These are phyloP conservation scores for Fraxinus paxiana DNA, from an alignment of 305 asterid species.

Conservation along the genomic window DNA sequence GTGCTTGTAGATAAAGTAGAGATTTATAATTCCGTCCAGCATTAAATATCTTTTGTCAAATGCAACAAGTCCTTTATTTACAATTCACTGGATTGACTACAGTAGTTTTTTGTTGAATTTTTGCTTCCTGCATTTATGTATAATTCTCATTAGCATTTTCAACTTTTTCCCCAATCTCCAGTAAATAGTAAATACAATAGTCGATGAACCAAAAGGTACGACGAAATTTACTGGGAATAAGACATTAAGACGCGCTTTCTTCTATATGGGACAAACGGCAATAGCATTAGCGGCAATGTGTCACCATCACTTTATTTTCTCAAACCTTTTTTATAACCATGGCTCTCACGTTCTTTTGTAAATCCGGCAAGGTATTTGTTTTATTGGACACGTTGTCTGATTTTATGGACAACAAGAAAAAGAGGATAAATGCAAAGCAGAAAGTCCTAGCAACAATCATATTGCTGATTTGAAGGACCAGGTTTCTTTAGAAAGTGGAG, in stretches of 20 bases:
- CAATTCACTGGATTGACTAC: background rate
- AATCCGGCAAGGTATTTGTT: background rate
- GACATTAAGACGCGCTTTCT: background rate
- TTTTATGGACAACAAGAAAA: background rate
- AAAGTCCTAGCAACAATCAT: background rate
- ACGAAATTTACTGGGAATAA: background rate
- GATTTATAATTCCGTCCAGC: background rate
- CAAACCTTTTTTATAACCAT: background rate
- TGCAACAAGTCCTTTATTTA: background rate
- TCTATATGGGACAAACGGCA: background rate
- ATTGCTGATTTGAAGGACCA: background rate
- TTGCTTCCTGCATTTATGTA: background rate
- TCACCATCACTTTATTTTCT: constrained; percentile 23
- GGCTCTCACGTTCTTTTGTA: background rate
- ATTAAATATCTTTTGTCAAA: background rate
- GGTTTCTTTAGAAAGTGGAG: constrained; percentile 24
- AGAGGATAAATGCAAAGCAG: background rate
- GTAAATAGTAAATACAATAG: background rate
- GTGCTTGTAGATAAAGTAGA: background rate
- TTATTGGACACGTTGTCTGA: background rate
- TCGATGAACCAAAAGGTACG: background rate
- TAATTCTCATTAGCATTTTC: background rate
- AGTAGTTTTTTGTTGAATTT: constrained; percentile 13
- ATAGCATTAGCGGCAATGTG: constrained; percentile 16
- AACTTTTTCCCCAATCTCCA: background rate